Base-by-base conservation (phyloP, 768 basidiomycete species). In the Piloderma croceum region DNA sequence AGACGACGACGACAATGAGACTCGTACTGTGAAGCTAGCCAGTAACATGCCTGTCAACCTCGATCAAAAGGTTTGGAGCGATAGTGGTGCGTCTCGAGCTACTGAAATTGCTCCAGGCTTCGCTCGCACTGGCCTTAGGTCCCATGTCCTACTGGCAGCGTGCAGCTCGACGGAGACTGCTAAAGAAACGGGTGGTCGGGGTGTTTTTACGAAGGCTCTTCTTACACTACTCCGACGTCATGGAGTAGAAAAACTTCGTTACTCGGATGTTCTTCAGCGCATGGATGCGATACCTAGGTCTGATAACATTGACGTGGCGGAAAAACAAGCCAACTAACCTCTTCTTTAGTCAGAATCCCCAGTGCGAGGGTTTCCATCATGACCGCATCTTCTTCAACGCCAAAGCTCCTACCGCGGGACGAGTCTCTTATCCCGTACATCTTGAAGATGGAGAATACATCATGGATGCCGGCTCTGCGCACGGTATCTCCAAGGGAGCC, bases 201-300 rank as follows among this genome's bases (percentile, higher is more conserved):
- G 60, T 6, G 45, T 38, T 9, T 63, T 63, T 41, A 61, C 60
- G 1, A 22, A 29, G 5, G 51, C 46, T 6, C 45, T 63, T 18
- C 38, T 62, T 27, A 6, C 29, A 23, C n/a, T 38, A 25, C 43
- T 60, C 33, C 21, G 29, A 6, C 19, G 13, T 1, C 19, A 6
- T n/a, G 39, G 36, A 18, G 22, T 48, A 18, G 43, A 51, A 6
- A 34, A 43, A 5, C 18, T 61, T 25, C 56, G 62, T 6, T 62
- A 63, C 22, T 19, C 25, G 18, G 49, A 56, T 6, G 24, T 60
- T 18, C 31, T 61, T 15, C 24, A 34, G 11, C 51, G 44, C n/a
- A 43, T 61, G 23, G 35, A 27, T 11, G 41, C 45, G 11, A 31
- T 37, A 41, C n/a, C 53, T 48, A 34, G 17, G 50, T 31, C 31